Evolutionary conservation across 305 asterid genomes (phyloP).

Genomic region (Fraxinus ornus): DNA sequence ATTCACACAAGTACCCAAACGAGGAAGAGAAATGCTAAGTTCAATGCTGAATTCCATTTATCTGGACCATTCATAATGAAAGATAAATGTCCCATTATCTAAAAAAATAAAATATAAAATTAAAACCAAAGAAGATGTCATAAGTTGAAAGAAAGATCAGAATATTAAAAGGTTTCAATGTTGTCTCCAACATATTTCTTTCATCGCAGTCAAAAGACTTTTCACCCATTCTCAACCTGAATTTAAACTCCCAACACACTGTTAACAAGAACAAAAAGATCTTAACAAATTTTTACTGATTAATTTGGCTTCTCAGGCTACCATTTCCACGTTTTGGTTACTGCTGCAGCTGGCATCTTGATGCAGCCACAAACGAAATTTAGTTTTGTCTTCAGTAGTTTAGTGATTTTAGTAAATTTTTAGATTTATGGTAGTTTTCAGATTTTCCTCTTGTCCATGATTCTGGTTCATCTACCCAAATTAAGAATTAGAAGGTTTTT

Average conservation of each 20-base stretch:
- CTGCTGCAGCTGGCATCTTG: neutral
- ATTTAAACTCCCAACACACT: neutral
- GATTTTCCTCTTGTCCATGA: neutral
- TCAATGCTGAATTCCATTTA: neutral
- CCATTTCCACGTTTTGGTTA: neutral
- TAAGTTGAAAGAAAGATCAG: neutral
- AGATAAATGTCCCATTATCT: neutral
- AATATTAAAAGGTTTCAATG: neutral
- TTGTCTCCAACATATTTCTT: neutral
- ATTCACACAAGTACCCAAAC: neutral
- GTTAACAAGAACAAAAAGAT: neutral
- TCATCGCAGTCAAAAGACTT: neutral
- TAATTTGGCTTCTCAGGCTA: neutral
- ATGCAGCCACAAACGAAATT: neutral
- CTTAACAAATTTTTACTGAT: neutral
- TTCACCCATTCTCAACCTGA: neutral
- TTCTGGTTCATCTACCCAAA: neutral
- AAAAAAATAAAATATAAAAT: neutral
- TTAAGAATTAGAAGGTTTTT: neutral
- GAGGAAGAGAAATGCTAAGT: neutral
- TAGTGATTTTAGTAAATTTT: neutral
- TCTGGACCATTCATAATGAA: neutral
- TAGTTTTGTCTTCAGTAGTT: neutral
- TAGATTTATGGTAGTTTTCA: neutral
- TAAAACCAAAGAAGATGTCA: neutral